These are phyloP conservation scores for Stagonosporopsis tanaceti DNA, from an alignment of 2,329 filamentous ascomycete species.

Conservation along the genomic window DNA sequence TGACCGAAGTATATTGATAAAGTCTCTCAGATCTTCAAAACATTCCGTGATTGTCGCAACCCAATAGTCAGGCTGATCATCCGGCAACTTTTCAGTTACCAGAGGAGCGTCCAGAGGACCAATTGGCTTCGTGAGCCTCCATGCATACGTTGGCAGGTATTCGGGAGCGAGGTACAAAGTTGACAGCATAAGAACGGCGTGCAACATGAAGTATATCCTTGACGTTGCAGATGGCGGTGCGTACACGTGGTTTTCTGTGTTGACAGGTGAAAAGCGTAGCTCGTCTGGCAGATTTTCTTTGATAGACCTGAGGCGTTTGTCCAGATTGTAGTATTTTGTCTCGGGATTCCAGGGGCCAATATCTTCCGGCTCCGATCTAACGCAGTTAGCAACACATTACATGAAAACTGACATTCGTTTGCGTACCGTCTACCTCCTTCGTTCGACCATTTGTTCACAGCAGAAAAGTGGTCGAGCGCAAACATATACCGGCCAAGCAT, in stretches of 20 bases:
- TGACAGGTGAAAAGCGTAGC: constrained; percentile 66
- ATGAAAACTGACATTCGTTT: not conserved
- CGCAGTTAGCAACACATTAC: not conserved
- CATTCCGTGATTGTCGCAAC: constrained; percentile 67
- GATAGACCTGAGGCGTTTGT: constrained; percentile 61
- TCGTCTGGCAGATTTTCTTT: constrained; percentile 63
- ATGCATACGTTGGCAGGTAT: constrained; percentile 69
- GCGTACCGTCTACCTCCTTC: constrained; percentile 63
- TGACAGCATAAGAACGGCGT: constrained; percentile 71
- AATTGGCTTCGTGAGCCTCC: constrained; percentile 61
- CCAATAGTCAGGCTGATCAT: constrained; percentile 61
- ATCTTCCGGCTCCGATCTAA: constrained; percentile 48
- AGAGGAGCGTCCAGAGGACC: constrained; percentile 68
- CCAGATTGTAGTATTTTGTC: constrained; percentile 64
- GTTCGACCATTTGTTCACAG: constrained; percentile 65
- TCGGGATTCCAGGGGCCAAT: constrained; percentile 67
- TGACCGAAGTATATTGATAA: constrained; percentile 70
- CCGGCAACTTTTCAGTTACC: constrained; percentile 56
- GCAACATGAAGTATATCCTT: constrained; percentile 71
- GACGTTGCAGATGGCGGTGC: constrained; percentile 60
- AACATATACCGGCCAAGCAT: constrained; percentile 61
- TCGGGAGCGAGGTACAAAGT: constrained; percentile 74
- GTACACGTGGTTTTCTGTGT: constrained; percentile 72
- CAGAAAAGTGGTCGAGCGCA: constrained; percentile 63
- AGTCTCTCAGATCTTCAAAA: constrained; percentile 69